Evolutionary conservation across 2,329 filamentous ascomycete genomes (phyloP), one percentile per base, ranked within the genome.

Genomic region (Chaetomium strumarium): DNA sequence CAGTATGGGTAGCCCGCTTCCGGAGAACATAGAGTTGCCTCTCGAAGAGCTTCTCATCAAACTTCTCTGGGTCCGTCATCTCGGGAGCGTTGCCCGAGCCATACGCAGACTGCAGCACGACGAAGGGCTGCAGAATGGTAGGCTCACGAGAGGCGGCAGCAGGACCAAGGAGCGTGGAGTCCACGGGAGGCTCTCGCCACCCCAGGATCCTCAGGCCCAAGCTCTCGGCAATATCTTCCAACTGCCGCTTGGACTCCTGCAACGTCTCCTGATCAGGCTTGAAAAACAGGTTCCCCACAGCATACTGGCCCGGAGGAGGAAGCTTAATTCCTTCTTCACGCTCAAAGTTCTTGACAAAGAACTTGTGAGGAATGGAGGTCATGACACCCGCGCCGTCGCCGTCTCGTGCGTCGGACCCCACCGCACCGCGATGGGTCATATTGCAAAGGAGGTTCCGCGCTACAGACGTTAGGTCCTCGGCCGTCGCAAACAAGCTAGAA

Each of bases 361-460:
- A 97, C 72, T 86, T 90, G 78, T 97, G 92, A 55, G 93, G 93
- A 66, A 99, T 96, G 55, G 91, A 96, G 62, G 92, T 97, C 93
- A 99, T 99, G 68, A 97, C 92, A 81, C 93, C 93, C 65, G 93
- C 93, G 70, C 93, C 93, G 70, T 99, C 93, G 69, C 93, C 93
- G 70, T 99, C 93, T 78, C 93, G 87, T 67, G 90, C 90, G 77
- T 99, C 93, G 56, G 93, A 97, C 63, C 93, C 93, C 64, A 97
- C 92, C 59, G 93, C 93, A 78, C 93, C 93, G 70, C 93, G 87
- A 78, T 99, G 93, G 79, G 93, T 97, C 93, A 99, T 99, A 81
- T 99, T 97, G 80, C 93, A 99, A 59, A 99, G 84, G 57, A 99
- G 79, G 73, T 91, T 95, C 61, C 89, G 87, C 62, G 91, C 89